These are phyloP conservation scores for Lachancea sp. DNA, from an alignment of 805 yeast genomes.

Conservation along the genomic window DNA sequence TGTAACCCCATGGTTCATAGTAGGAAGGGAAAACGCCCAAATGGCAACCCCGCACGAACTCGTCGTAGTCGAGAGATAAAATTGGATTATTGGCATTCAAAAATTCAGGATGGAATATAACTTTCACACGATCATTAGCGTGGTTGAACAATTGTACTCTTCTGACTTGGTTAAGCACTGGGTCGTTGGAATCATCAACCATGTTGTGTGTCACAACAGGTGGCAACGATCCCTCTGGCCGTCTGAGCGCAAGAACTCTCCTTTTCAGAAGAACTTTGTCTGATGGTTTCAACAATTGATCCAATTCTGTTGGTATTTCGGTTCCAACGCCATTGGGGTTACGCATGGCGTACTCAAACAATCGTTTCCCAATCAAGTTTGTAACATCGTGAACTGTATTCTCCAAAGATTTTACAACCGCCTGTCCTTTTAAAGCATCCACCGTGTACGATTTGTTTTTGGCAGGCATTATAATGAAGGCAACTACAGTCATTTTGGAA, in stretches of 20 bases:
- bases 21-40: constrained; percentile 97
- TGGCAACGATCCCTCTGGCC: constrained; percentile 66
- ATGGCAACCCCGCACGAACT: constrained; percentile 96
- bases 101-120: constrained; percentile 96
- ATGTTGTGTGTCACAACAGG: constrained; percentile 96
- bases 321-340: constrained; percentile 44
- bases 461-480: constrained; percentile 98
- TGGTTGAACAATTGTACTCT: constrained; percentile 85
- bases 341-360: constrained; percentile 86
- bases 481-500: constrained; percentile 88
- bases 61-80: constrained; percentile 89
- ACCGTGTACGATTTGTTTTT: constrained; percentile 89
- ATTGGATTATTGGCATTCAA: constrained; percentile 92
- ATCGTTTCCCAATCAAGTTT: constrained; percentile 73
- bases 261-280: constrained; percentile 87
- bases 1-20: constrained; percentile 99
- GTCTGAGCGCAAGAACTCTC: constrained; percentile 85
- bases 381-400: constrained; percentile 85
- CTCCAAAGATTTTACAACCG: constrained; percentile 87
- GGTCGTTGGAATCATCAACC: constrained; percentile 87
- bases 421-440: constrained; percentile 93
- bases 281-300: constrained; percentile 76
- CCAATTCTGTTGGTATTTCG: constrained; percentile 70
- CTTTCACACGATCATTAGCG: constrained; percentile 86
- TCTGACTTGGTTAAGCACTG: constrained; percentile 85